Conservation (phyloP, 108 stramenopile genomes). For the Asterionellopsis glacialis region DNA sequence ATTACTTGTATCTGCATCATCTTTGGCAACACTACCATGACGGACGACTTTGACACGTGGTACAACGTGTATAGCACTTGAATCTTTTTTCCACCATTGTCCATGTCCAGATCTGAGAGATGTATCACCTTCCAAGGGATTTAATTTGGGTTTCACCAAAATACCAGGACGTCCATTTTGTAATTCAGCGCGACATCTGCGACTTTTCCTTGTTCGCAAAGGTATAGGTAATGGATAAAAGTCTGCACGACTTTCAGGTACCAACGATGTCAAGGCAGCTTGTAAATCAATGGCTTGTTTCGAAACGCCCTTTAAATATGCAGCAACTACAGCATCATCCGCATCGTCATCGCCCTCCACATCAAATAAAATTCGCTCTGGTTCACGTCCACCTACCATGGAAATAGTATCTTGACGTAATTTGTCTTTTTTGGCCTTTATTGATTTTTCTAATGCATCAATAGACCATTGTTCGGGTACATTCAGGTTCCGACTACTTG, state of each 20-base stretch:
- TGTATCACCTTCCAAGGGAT: constrained; percentile 87
- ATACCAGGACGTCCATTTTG: constrained; percentile 78
- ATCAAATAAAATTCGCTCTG: constrained; percentile 12
- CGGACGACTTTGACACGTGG: constrained; percentile 47
- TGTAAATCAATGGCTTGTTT: constrained; percentile 17
- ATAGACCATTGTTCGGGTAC: constrained; percentile 50
- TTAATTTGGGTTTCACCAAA: constrained; percentile 82
- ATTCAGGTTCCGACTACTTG: constrained; percentile 10
- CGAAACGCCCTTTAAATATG: constrained; percentile 8
- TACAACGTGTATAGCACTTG: constrained; percentile 74
- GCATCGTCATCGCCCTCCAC: not conserved
- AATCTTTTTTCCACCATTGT: constrained; percentile 83
- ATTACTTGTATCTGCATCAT: constrained; percentile 4
- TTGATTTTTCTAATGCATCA: constrained; percentile 49
- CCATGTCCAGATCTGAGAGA: constrained; percentile 72
- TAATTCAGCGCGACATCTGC: constrained; percentile 74
- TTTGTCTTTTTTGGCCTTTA: constrained; percentile 26
- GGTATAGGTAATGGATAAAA: constrained; percentile 61
- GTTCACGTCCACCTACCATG: constrained; percentile 15
- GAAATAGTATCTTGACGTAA: not conserved
- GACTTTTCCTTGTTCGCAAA: constrained; percentile 50
- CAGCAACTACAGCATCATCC: not conserved
- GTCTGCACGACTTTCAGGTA: not conserved
- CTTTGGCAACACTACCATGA: constrained; percentile 12
- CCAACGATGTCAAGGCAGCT: not conserved